Conservation (phyloP, 148 eudicot species). For the Fagopyrum esculentum region DNA sequence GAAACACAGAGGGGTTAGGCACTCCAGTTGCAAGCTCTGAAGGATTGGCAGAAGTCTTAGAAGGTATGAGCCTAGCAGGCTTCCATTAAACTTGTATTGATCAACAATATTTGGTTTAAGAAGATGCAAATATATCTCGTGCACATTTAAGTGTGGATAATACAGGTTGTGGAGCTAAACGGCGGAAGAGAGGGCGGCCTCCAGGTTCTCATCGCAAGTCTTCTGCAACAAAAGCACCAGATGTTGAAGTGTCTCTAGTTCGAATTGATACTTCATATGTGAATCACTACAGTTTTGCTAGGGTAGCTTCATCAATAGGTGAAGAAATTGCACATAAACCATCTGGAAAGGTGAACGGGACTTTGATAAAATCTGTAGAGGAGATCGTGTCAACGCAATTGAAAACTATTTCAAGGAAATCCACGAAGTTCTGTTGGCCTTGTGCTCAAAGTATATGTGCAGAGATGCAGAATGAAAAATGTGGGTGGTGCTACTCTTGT, state of each 20-base stretch:
- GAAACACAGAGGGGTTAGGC: conserved; percentile 23
- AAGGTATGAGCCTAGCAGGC: conserved; percentile 24
- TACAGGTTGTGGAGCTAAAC: conserved; percentile 21
- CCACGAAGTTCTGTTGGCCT: conserved; percentile 59
- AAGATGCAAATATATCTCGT: conserved; percentile 18
- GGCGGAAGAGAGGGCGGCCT: conserved; percentile 28
- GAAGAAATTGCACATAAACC: conserved; percentile 58
- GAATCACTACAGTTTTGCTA: conserved; percentile 69
- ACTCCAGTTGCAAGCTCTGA: conserved; percentile 42
- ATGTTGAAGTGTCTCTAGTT: conserved; percentile 16
- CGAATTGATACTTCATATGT: conserved; percentile 31
- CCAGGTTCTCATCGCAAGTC: conserved; percentile 15
- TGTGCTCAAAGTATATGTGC: conserved; percentile 27
- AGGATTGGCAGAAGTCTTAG: conserved; percentile 62
- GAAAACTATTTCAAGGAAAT: conserved; percentile 54
- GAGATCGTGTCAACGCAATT: conserved; percentile 57
- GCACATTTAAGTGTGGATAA: conserved; percentile 16
- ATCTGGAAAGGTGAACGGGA: conserved; percentile 39
- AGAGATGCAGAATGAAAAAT: conserved; percentile 59
- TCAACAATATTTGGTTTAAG: conserved; percentile 11
- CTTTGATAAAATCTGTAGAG: conserved; percentile 43
- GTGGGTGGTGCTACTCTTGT: conserved; percentile 95
- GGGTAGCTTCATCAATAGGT: conserved; percentile 50
- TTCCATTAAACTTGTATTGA: conserved; percentile 15
- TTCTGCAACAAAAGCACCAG: conserved; percentile 17